Base-by-base conservation (phyloP, 1,284 basidiomycete genomes). In the Neonothopanus nambi region DNA sequence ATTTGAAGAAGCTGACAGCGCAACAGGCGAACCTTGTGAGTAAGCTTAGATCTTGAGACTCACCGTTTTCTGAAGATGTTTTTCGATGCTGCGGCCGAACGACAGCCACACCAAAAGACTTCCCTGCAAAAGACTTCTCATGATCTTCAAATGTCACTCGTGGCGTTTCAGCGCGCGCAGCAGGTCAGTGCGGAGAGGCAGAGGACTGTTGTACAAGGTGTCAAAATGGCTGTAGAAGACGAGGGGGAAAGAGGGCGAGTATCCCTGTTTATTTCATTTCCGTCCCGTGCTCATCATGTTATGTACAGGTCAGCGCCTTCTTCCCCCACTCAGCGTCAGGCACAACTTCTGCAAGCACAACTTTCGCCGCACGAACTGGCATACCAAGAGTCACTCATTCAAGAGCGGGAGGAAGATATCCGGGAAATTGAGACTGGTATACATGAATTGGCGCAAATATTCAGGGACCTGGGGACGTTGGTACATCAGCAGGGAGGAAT, bases 401-500 rank as follows among this genome's bases (percentile, higher is more conserved):
- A 91, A 54, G 96, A 98, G 68, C 91, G 97, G 17, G 96, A 99
- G 68, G 79, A 79, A 1, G 96, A 98, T 66, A 99, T 99, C 55
- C 84, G 91, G 41, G 95, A 98, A 67, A 99, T 99, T 57, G 97
- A 99, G 73, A 88, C 85, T 1, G 96, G 97, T 5, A 98, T 99
- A 51, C 94, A 98, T 65, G 96, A 99, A 68, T 76, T 99, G 43
- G 88, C 94, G 46, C 94, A 98, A 70, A 98, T 99, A 64, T 99
- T 99, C 80, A 84, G 93, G 39, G 96, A 99, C 71, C 74, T 99
- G 35, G 95, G 95, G 36, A 95, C 93, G 17, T 82, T 99, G 40
- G 95, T 99, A 1, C 85, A 87, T 60, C 93, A 98, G 67, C 97
- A 99, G 68, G 95, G 96, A 7, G 85, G 85, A 26, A 93, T 98